These are phyloP conservation scores for Trichosporon faecale DNA, from an alignment of 1,284 basidiomycete genomes.

Conservation along the genomic window DNA sequence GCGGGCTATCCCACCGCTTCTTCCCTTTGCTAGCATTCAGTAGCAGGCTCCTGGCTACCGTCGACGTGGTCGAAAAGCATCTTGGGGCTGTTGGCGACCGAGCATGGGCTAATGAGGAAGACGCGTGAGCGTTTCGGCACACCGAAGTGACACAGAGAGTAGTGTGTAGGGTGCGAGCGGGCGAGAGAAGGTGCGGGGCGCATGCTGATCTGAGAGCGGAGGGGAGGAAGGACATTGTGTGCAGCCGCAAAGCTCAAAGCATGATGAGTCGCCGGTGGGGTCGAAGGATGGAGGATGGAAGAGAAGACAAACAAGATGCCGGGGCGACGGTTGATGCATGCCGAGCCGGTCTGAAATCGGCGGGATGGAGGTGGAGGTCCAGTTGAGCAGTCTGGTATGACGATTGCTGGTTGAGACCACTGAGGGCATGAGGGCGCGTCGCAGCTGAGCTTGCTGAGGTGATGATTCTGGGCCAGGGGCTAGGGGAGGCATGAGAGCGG, in stretches of 20 bases:
- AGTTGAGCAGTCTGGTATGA: background rate
- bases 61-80: background rate
- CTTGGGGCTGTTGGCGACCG: background rate
- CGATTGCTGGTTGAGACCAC: too few relatives aligned
- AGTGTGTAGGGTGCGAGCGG: background rate
- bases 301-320: background rate
- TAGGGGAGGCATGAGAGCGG: background rate
- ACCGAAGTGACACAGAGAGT: background rate
- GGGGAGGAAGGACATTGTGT: background rate
- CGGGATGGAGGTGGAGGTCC: background rate
- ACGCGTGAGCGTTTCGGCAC: conserved; percentile 7
- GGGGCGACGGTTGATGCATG: background rate
- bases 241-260: background rate
- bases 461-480: background rate
- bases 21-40: background rate
- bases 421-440: background rate
- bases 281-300: background rate
- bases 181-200: background rate
- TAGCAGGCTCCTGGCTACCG: background rate
- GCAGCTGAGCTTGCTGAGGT: background rate
- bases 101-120: background rate
- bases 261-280: background rate
- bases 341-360: background rate
- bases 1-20: background rate
- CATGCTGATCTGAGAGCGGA: background rate